Evolutionary conservation across 495 filamentous ascomycete genomes (phyloP), one percentile per base, ranked within the genome.

Genomic region (Sphaerosporella brunnea): DNA sequence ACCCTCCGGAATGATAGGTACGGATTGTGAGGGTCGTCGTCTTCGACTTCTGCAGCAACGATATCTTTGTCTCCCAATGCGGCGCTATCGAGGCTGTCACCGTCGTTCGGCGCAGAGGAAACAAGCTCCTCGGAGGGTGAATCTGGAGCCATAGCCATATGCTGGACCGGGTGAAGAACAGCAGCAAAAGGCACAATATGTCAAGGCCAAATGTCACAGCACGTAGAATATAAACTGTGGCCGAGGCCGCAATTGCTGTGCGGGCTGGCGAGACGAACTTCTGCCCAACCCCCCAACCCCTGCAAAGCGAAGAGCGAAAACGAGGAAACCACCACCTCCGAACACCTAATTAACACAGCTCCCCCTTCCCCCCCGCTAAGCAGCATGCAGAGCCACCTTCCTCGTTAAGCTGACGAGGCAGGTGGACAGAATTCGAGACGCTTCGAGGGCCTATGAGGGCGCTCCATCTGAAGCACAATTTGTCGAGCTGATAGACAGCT

Each of bases 1-100:
- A 82, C 78, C 15, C 68, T 68, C 3, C 73, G 71, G 32, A 82
- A 68, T 0, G 76, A 74, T 10, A 81, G 54, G 25, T 71, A 64
- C 5, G 45, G 30, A 38, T 21, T 26, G 19, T 11, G n/a, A 19
- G 5, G 18, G 34, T 48, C 7, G 32, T 30, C 30, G 8, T 26
- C 20, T n/a, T 4, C 28, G 26, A 16, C 7, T 39, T 39, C 7
- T 13, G 5, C 28, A 13, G 28, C 28, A 32, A 7, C 28, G 28
- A 32, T 32, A 5, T 13, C 28, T 32, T 5, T 13, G 7, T 13
- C 28, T 32, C 13, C 13, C 28, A 32, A 13, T 5, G 13, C 28
- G 13, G 28, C 13, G 13, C 5, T 32, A 32, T 32, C 28, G 28
- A 32, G 28, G 13, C 28, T 35, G 13, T 9, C 28, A n/a, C 20